Base-by-base conservation (phyloP, 73 alveolate species). In the Stentor roeselii region DNA sequence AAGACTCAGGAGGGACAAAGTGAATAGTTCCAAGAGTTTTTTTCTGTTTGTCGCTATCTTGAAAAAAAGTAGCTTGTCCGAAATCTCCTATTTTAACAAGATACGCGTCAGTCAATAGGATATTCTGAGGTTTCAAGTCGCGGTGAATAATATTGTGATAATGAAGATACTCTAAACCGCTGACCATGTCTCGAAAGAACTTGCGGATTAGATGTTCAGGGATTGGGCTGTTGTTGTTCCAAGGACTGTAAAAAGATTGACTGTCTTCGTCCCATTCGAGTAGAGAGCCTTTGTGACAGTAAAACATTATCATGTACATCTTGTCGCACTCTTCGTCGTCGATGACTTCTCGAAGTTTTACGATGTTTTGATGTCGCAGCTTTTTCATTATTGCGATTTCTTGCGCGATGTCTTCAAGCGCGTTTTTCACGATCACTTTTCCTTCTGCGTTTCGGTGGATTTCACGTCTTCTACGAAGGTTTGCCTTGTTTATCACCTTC, bases 1-100 rank as follows among this genome's bases (percentile, higher is more conserved):
- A 95, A 42, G 97, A 95, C 82, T 97, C 99, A 31, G 99, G 99
- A 32, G 99, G 97, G 95, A 96, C 86, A 84, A 97, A 97, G 77
- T 92, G 96, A 78, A 95, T 95, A 14, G 99, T 95, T 42, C 99
- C 98, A 83, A 91, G 92, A 3, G 98, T 91, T 74, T 90, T 96
- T 37, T 85, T 92, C 35, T 94, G 90, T 2, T 85, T 91, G 84
- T 95, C 96, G 83, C 89, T 89, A 36, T 84, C 95, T 36, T 82
- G 42, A 75, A 93, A 85, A 4, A 86, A 83, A 59, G 89, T 60
- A 34, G 98, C 86, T 15, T 90, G 91, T 40, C 98, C 98, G 85
- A 95, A 97, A 93, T 97, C 99, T 36, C 98, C 98, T 11, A 97
- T 87, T 87, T 95, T 94, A 75, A 98, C 97, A 36, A 59, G 75